Conservation (phyloP, 257 asterid species). For the Rauvolfia tetraphylla region DNA sequence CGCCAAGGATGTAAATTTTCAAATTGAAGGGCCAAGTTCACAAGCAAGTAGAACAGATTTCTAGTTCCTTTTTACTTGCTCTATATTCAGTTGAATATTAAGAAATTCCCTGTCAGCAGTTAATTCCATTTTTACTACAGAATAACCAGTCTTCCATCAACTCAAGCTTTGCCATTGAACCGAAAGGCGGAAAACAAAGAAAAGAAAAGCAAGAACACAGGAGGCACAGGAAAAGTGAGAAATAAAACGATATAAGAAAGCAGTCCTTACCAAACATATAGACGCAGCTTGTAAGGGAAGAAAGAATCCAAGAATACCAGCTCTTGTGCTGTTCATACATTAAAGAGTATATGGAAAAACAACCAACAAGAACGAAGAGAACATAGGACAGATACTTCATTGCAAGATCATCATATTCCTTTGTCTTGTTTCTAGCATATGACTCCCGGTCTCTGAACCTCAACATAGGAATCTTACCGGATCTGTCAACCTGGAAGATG, state of each 20-base stretch:
- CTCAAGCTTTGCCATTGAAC: not conserved
- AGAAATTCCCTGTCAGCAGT: not conserved
- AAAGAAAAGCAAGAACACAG: not conserved
- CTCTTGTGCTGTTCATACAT: conserved; percentile 95
- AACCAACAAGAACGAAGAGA: conserved; percentile 66
- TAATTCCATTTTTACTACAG: not conserved
- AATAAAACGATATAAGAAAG: conserved; percentile 13
- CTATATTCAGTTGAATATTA: not conserved
- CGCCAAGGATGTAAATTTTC: not conserved
- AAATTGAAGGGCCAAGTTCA: not conserved
- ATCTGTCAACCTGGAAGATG: conserved; percentile 70
- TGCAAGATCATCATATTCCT: conserved; percentile 96
- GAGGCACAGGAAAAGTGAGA: conserved; percentile 6
- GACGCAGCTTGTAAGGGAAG: conserved; percentile 95
- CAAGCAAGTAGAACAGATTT: not conserved
- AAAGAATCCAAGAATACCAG: conserved; percentile 98
- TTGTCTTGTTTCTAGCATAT: conserved; percentile 88
- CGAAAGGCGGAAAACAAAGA: not conserved
- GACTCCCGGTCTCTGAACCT: conserved; percentile 96
- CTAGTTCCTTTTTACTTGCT: not conserved
- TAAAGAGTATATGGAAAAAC: conserved; percentile 81
- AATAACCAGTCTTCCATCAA: not conserved
- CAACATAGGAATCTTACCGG: conserved; percentile 86
- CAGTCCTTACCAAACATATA: conserved; percentile 88
- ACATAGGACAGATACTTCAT: conserved; percentile 96